Conservation (phyloP, 768 basidiomycete genomes). For the Pulveroboletus frians region DNA sequence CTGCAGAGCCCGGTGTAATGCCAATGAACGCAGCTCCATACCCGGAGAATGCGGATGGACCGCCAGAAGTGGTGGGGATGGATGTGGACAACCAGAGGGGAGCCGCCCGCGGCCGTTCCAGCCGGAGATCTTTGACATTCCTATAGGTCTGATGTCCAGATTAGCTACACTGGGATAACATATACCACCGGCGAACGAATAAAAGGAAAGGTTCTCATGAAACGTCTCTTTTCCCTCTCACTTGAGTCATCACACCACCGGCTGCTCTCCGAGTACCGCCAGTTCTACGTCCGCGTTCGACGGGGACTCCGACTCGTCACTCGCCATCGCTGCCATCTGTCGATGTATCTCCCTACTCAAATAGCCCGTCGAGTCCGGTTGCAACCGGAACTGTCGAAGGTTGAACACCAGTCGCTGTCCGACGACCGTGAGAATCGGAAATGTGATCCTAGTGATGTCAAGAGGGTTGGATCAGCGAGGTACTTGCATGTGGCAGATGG, state of each 20-base stretch:
- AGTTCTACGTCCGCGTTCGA: background rate
- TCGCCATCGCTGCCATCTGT: constrained; percentile 8
- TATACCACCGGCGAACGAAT: too few relatives aligned
- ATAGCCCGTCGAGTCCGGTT: constrained; percentile 5
- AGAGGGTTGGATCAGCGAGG: too few relatives aligned
- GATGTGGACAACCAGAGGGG: background rate
- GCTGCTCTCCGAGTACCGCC: background rate
- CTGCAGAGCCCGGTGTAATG: background rate
- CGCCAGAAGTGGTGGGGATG: background rate
- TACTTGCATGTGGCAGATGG: background rate
- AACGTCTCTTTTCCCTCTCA: too few relatives aligned
- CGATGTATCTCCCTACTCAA: constrained; percentile 9
- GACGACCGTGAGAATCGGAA: constrained; percentile 8
- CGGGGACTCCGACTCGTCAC: background rate
- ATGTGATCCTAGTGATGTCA: constrained; percentile 3
- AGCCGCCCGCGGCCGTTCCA: background rate
- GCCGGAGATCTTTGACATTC: constrained; percentile 5
- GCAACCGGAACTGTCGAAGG: constrained; percentile 9
- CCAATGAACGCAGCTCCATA: background rate
- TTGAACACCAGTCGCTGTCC: constrained; percentile 25
- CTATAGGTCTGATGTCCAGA: constrained; percentile 2
- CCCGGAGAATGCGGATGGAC: background rate
- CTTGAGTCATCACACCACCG: too few relatives aligned
- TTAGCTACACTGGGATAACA: background rate
- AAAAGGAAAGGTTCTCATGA: too few relatives aligned